These are phyloP conservation scores for Vachellia collinsii DNA, from an alignment of 306 rosid genomes.

Conservation along the genomic window DNA sequence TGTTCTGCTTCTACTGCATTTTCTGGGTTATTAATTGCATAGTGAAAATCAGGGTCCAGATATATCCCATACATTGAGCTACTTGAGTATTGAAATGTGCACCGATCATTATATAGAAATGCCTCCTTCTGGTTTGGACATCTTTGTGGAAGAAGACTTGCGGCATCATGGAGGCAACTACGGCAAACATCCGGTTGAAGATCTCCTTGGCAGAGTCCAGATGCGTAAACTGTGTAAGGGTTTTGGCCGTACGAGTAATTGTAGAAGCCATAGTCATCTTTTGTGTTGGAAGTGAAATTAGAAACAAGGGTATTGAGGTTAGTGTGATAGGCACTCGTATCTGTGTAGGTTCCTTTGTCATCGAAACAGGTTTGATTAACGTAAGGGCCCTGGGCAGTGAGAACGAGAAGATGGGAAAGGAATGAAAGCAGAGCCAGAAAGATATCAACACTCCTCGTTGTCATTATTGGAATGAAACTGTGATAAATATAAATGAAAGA, in stretches of 20 bases:
- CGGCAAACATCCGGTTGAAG: neutral
- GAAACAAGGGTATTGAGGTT: slow-evolving; percentile 8
- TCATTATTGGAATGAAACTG: neutral
- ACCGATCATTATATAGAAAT: neutral
- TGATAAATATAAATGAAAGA: neutral
- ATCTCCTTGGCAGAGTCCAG: slow-evolving; percentile 1
- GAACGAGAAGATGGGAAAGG: neutral
- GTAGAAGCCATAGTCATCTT: slow-evolving; percentile 9
- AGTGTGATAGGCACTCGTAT: neutral
- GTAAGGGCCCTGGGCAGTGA: neutral
- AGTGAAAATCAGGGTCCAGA: neutral
- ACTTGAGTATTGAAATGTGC: neutral
- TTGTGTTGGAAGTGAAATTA: neutral
- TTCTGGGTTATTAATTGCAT: neutral
- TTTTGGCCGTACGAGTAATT: neutral
- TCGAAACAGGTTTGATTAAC: neutral
- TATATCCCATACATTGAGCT: slow-evolving; percentile 3
- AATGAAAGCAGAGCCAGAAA: neutral
- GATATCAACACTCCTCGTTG: neutral
- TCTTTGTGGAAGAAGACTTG: neutral
- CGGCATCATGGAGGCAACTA: neutral
- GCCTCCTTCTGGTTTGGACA: slow-evolving; percentile 13
- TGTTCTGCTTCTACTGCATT: neutral
- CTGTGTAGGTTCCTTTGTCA: neutral
- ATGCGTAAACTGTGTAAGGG: neutral